Evolutionary conservation across 2,329 filamentous ascomycete species (phyloP).

Genomic region (Lachnellula suecica): DNA sequence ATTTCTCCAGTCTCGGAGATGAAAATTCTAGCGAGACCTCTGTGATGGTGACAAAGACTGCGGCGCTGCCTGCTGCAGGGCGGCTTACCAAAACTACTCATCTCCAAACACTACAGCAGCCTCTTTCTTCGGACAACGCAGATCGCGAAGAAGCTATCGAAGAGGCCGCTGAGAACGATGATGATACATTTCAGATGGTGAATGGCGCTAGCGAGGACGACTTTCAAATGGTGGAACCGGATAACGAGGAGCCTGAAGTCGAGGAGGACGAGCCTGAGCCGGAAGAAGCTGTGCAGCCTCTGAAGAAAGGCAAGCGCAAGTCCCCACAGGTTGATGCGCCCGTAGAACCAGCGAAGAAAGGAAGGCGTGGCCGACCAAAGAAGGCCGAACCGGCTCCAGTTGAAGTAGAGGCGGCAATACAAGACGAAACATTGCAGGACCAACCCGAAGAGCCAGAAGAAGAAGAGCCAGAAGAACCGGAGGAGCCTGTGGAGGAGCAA

Average conservation of each 20-base stretch:
- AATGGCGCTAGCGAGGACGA: constrained; percentile 30
- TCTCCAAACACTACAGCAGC: constrained; percentile 11
- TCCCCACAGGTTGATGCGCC: constrained; percentile 8
- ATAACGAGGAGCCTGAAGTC: constrained; percentile 15
- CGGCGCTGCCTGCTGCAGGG: constrained; percentile 13
- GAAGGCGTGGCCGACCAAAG: constrained; percentile 25
- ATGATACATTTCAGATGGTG: constrained; percentile 25
- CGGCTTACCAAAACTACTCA: constrained; percentile 21
- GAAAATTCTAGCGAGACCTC: constrained; percentile 14
- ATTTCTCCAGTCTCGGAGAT: constrained; percentile 29
- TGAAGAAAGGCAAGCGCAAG: constrained; percentile 25
- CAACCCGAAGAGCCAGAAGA: constrained; percentile 18
- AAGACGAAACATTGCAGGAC: constrained; percentile 15
- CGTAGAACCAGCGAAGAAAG: constrained; percentile 10
- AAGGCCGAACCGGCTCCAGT: constrained; percentile 16
- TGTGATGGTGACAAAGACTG: constrained; percentile 16
- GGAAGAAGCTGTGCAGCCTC: constrained; percentile 23
- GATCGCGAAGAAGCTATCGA: constrained; percentile 41
- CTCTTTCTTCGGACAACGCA: constrained; percentile 16
- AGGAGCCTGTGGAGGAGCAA: constrained; percentile 17
- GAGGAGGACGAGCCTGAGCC: constrained; percentile 12
- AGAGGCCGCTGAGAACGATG: constrained; percentile 48
- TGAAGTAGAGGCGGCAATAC: not conserved
- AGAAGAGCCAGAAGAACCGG: not conserved
- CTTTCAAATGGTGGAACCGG: constrained; percentile 26